These are phyloP conservation scores for Glycine latifolia DNA, from an alignment of 306 rosid species.

Conservation along the genomic window DNA sequence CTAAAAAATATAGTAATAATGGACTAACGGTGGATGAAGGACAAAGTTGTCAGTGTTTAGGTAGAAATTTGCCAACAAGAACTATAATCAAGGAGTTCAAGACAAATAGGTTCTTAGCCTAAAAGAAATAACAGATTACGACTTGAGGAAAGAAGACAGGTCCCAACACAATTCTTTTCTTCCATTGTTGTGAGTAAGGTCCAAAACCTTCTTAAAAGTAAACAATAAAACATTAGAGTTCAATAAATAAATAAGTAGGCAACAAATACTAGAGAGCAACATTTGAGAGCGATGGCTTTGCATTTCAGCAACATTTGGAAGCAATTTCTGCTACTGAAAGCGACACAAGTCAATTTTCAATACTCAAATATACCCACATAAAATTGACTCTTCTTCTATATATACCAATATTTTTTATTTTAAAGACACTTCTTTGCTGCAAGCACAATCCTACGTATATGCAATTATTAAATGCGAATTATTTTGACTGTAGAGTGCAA, in stretches of 20 bases:
- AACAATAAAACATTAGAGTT: background rate
- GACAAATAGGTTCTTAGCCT: background rate
- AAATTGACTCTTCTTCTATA: background rate
- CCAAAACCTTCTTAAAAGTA: background rate
- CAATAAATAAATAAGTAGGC: conserved; percentile 16
- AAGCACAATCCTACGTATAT: no score
- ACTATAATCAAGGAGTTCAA: background rate
- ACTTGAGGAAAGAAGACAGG: background rate
- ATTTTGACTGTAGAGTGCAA: no score
- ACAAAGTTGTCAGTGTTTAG: background rate
- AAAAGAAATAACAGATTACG: background rate
- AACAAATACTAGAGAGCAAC: background rate
- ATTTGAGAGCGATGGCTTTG: conserved; percentile 12
- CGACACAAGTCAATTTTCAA: background rate
- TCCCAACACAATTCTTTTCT: background rate
- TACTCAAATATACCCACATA: background rate
- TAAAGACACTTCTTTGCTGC: background rate
- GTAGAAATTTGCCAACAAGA: background rate
- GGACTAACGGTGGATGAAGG: background rate
- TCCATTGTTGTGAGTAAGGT: background rate
- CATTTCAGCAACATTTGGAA: background rate
- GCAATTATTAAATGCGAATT: no score
- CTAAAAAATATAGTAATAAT: background rate
- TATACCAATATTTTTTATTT: background rate
- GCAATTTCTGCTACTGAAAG: background rate